Conservation (phyloP, 345 rosid genomes). For the Pugionium dolabratum region DNA sequence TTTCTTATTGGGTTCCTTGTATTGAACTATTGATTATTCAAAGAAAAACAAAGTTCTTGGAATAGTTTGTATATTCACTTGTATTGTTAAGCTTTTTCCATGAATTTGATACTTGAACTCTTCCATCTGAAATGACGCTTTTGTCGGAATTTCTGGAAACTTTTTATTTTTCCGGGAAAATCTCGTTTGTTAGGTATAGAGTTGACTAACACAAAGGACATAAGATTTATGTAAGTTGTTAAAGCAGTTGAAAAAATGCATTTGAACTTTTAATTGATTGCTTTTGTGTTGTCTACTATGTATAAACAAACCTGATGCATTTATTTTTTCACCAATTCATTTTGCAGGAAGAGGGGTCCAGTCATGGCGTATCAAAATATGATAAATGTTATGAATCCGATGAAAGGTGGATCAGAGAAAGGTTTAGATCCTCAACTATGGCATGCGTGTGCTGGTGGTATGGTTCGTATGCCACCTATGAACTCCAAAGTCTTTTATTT, state of each 20-base stretch:
- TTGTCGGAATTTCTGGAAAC: constrained; percentile 23
- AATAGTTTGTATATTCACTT: background rate
- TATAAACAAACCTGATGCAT: constrained; percentile 8
- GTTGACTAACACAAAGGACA: constrained; percentile 35
- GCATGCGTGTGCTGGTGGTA: constrained; percentile 99
- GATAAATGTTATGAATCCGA: constrained; percentile 52
- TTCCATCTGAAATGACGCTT: constrained; percentile 27
- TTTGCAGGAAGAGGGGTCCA: constrained; percentile 12
- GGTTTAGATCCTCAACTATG: constrained; percentile 89
- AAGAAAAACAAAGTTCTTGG: background rate
- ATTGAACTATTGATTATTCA: background rate
- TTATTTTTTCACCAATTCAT: background rate
- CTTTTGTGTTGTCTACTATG: constrained; percentile 9
- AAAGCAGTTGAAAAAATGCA: background rate
- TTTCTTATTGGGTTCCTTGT: background rate
- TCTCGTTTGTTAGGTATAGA: constrained; percentile 27
- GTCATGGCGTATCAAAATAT: constrained; percentile 10
- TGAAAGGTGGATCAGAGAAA: constrained; percentile 51
- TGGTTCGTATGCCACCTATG: constrained; percentile 87
- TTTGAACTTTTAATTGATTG: background rate
- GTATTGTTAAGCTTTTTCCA: background rate
- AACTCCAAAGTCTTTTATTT: constrained; percentile 80
- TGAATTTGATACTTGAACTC: constrained; percentile 22
- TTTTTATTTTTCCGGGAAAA: constrained; percentile 24
- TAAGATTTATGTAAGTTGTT: background rate